phyloP scores from a whole-genome alignment of 768 basidiomycete genomes.

The Russula foetens region DNA sequence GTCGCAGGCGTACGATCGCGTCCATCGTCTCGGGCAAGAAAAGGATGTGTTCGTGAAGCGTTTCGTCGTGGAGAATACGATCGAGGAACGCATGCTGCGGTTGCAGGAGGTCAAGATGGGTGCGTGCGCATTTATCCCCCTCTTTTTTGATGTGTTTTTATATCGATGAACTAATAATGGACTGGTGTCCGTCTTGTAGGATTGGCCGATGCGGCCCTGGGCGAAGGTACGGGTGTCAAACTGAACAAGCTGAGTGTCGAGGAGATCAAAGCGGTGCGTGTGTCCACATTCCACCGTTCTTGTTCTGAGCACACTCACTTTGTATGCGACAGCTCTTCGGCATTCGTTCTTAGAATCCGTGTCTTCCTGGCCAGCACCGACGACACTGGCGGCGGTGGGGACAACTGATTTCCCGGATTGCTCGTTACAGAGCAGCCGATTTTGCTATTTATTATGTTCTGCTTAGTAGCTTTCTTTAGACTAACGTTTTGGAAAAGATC shows the following conservation, averaged over 20 bases:
- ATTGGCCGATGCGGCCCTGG: slow-evolving; percentile 60
- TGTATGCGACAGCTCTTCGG: slow-evolving; percentile 24
- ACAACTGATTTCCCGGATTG: neutral
- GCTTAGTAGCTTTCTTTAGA: neutral
- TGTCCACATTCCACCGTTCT: neutral
- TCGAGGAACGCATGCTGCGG: slow-evolving; percentile 69
- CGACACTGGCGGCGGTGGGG: no score
- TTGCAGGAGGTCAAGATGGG: slow-evolving; percentile 62
- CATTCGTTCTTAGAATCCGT: slow-evolving; percentile 10
- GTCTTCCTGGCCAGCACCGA: no score
- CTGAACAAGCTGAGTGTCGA: slow-evolving; percentile 60
- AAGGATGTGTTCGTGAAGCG: slow-evolving; percentile 63
- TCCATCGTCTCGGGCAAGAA: slow-evolving; percentile 63
- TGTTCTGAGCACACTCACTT: neutral
- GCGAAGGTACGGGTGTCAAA: slow-evolving; percentile 55
- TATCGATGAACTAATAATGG: neutral
- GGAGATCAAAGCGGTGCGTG: slow-evolving; percentile 53
- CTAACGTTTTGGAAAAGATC: neutral
- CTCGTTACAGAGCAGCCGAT: no score
- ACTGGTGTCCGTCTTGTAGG: slow-evolving; percentile 27
- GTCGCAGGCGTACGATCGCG: slow-evolving; percentile 54
- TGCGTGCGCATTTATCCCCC: slow-evolving; percentile 21
- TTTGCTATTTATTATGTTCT: neutral
- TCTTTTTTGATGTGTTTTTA: neutral
- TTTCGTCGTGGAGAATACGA: slow-evolving; percentile 55